phyloP scores from a whole-genome alignment of 2,329 filamentous ascomycete species.

The Monosporascus sp. region DNA sequence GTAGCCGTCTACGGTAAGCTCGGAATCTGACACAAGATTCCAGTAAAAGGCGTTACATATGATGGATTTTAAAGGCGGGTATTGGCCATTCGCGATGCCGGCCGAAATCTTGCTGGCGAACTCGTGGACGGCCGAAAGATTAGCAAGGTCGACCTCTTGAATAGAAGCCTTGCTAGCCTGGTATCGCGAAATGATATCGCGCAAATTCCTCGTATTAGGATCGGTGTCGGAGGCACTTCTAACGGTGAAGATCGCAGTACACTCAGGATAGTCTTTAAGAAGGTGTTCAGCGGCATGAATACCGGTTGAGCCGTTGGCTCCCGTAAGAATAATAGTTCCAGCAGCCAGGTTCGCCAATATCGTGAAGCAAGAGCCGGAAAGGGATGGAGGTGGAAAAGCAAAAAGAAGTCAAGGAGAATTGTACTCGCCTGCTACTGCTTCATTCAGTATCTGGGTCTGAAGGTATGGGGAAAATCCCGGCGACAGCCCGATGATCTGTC shows the following conservation, averaged over 20 bases:
- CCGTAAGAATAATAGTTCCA: slow-evolving; percentile 11
- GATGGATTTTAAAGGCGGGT: slow-evolving; percentile 30
- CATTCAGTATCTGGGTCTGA: too few species aligned
- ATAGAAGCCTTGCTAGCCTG: slow-evolving; percentile 34
- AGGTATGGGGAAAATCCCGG: too few species aligned
- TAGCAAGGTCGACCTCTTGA: slow-evolving; percentile 29
- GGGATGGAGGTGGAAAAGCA: background rate
- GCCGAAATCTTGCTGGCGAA: slow-evolving; percentile 26
- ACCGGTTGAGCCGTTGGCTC: slow-evolving; percentile 13
- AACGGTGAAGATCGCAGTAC: slow-evolving; percentile 9
- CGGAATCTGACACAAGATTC: slow-evolving; percentile 28
- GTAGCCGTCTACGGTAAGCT: slow-evolving; percentile 30
- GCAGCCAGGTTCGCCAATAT: slow-evolving; percentile 2
- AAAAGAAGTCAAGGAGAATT: too few species aligned
- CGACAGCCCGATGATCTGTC: too few species aligned
- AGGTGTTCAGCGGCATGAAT: slow-evolving; percentile 8
- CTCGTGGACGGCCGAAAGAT: slow-evolving; percentile 27
- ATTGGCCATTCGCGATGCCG: slow-evolving; percentile 21
- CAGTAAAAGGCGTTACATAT: slow-evolving; percentile 37
- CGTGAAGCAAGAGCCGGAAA: background rate
- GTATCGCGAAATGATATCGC: slow-evolving; percentile 14
- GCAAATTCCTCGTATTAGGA: slow-evolving; percentile 24
- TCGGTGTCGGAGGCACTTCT: slow-evolving; percentile 19
- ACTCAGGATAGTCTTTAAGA: slow-evolving; percentile 6
- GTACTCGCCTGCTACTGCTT: too few species aligned